A percentile compares a stretch with the other conserved stretches of the same genome.
phyloP scores from a whole-genome alignment of 2,329 filamentous ascomycete species.

The Didymella lethalis region DNA sequence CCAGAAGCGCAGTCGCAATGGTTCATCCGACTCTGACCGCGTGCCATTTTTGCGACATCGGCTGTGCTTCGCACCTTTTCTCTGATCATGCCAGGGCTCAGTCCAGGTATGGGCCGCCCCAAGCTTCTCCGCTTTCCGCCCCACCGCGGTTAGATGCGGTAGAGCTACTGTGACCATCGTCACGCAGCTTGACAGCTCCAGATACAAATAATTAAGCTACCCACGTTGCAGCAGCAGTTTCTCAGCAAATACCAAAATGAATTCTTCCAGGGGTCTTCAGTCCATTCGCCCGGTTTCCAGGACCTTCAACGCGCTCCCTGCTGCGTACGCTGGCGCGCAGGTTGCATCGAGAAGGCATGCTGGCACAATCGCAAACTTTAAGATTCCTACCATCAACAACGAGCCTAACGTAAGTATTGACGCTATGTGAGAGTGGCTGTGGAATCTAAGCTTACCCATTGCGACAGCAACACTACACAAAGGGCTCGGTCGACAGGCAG shows the following conservation, averaged over 20 bases:
- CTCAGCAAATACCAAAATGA: slow-evolving; percentile 34
- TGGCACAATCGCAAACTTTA: slow-evolving; percentile 81
- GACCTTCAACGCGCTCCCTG: slow-evolving; percentile 35
- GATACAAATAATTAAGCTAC: slow-evolving; percentile 34
- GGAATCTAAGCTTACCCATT: slow-evolving; percentile 15
- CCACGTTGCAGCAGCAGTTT: slow-evolving; percentile 1
- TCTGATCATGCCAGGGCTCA: slow-evolving; percentile 15
- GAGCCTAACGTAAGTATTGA: slow-evolving; percentile 83
- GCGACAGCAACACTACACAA: slow-evolving; percentile 82
- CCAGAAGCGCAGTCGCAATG: slow-evolving; percentile 1
- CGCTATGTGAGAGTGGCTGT: accelerated
- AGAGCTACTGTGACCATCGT: slow-evolving; percentile 27
- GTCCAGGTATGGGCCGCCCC: slow-evolving; percentile 12
- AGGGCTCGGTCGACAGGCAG: slow-evolving; percentile 80
- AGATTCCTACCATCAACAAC: slow-evolving; percentile 84
- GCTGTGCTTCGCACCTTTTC: slow-evolving; percentile 12
- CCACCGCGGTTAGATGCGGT: slow-evolving; percentile 39
- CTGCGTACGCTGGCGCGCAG: slow-evolving; percentile 35
- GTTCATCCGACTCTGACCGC: slow-evolving; percentile 33
- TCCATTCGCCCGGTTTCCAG: slow-evolving; percentile 41
- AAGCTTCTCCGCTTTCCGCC: slow-evolving; percentile 21
- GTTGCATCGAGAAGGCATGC: slow-evolving; percentile 42
- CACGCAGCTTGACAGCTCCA: slow-evolving; percentile 26
- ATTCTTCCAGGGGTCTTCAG: slow-evolving; percentile 44
- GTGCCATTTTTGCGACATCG: slow-evolving; percentile 31